Conservation (phyloP, 768 basidiomycete species). For the Lactifluus pinguis region DNA sequence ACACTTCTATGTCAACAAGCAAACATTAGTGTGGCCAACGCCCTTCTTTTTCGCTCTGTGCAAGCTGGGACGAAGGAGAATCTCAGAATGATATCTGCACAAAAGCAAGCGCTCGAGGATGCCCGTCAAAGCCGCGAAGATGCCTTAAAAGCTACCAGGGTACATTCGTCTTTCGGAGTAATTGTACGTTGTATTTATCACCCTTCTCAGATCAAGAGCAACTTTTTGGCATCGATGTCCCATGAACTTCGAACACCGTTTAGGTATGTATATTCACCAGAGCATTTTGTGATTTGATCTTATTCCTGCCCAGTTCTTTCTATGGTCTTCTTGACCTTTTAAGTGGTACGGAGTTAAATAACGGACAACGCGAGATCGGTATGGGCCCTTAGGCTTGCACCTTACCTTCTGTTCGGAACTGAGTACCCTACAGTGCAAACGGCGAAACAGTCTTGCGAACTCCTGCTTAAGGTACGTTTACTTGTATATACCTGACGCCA, state of each 20-base stretch:
- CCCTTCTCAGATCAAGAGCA: slow-evolving; percentile 56
- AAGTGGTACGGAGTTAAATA: slow-evolving; percentile 59
- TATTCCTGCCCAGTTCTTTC: slow-evolving; percentile 39
- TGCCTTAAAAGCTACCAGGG: slow-evolving; percentile 67
- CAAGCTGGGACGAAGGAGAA: slow-evolving; percentile 68
- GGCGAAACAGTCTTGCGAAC: slow-evolving; percentile 69
- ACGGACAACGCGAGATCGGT: slow-evolving; percentile 66
- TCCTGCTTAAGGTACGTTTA: slow-evolving; percentile 48
- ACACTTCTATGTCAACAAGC: slow-evolving; percentile 66
- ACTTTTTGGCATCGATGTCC: slow-evolving; percentile 68
- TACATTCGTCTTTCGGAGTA: slow-evolving; percentile 20
- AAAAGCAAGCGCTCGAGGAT: slow-evolving; percentile 59
- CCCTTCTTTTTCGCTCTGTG: slow-evolving; percentile 64
- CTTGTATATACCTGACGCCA: neutral
- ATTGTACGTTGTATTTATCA: neutral
- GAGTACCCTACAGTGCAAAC: slow-evolving; percentile 45
- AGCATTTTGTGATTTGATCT: neutral
- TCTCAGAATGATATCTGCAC: slow-evolving; percentile 67
- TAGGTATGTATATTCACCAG: slow-evolving; percentile 40
- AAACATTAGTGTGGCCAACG: slow-evolving; percentile 67
- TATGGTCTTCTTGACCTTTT: slow-evolving; percentile 70
- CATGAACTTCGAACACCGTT: slow-evolving; percentile 73
- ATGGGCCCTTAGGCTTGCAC: neutral
- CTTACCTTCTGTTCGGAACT: neutral
- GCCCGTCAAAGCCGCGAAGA: slow-evolving; percentile 64